Base-by-base conservation (phyloP, 2,329 filamentous ascomycete species). In the Colletotrichum tamarilloi region DNA sequence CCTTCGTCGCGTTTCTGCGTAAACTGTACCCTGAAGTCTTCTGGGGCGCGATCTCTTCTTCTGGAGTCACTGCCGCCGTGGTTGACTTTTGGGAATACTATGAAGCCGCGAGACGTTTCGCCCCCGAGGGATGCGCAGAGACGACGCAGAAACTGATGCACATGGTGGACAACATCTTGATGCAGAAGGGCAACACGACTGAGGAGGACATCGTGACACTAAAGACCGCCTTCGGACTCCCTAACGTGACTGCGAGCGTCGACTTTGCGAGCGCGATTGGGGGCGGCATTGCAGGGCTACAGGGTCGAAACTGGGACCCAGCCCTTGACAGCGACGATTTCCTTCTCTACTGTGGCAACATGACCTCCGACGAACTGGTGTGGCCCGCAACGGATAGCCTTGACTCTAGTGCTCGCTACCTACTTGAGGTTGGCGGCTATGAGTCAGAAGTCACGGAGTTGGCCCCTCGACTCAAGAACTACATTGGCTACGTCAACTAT, bases 31-130 rank as follows among this genome's bases (percentile, higher is more conserved):
- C 95, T 0, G 91, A 96, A 30, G 83, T 92, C 5, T 97, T 93
- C 82, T 96, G 89, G 88, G 95, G 90, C 14, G 90, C 92, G 4
- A 96, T 97, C 59, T 92, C 93, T 0, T 95, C 93, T 0, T 96
- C 93, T 0, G 95, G 93, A 0, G 94, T 97, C 0, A 94, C 93
- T 0, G 89, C 90, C 68, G 94, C 94, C 4, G 92, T 97, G 62
- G 91, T 90, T 75, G 93, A 97, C 77, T 95, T 92, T 81, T 96
- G 93, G 87, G 80, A 88, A 77, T 91, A 90, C 76, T 86, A 81
- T 56, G 87, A 89, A 76, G 88, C 87, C 1, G 85, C 86, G 0
- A 84, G 85, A 1, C 78, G 85, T 22, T 90, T 82, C 71, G 84
- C 84, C 0, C 88, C 88, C 77, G 81, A 86, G 0, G 88, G 89